Evolutionary conservation across 257 asterid species (phyloP).

Genomic region (Orobanche coerulescens): DNA sequence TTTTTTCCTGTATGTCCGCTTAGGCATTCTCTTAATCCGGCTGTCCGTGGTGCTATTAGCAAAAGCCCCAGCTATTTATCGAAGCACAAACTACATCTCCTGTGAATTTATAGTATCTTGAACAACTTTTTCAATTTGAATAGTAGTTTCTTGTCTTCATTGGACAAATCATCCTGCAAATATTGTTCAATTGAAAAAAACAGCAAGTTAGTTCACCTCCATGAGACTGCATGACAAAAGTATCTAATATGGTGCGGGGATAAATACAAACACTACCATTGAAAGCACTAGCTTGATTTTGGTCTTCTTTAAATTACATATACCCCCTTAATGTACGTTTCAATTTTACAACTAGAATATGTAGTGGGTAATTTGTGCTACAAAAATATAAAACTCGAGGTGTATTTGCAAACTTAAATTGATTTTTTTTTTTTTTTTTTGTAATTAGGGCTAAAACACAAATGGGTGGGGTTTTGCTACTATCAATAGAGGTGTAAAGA

Average conservation of each 20-base stretch:
- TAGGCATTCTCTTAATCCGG: constrained; percentile 16
- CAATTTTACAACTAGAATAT: not conserved
- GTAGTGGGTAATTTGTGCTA: not conserved
- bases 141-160: constrained; percentile 66
- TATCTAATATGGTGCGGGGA: not conserved
- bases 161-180: constrained; percentile 62
- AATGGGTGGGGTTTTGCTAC: not conserved
- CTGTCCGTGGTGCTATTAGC: constrained; percentile 14
- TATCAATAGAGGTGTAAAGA: not conserved
- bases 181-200: not conserved
- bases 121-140: constrained; percentile 68
- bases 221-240: not conserved
- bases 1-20: constrained; percentile 3
- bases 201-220: not conserved
- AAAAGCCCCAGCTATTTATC: not conserved
- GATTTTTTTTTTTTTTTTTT: not conserved
- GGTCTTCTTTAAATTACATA: not conserved
- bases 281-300: not conserved
- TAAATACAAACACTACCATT: not conserved
- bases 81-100: not conserved
- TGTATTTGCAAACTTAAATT: not conserved
- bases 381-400: not conserved
- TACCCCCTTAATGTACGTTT: not conserved
- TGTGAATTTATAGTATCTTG: constrained; percentile 47
- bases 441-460: not conserved